Evolutionary conservation across 371 early-diverging fungal species (phyloP), one percentile per base, ranked within the genome.

Genomic region (Syncephalastrum sp.): DNA sequence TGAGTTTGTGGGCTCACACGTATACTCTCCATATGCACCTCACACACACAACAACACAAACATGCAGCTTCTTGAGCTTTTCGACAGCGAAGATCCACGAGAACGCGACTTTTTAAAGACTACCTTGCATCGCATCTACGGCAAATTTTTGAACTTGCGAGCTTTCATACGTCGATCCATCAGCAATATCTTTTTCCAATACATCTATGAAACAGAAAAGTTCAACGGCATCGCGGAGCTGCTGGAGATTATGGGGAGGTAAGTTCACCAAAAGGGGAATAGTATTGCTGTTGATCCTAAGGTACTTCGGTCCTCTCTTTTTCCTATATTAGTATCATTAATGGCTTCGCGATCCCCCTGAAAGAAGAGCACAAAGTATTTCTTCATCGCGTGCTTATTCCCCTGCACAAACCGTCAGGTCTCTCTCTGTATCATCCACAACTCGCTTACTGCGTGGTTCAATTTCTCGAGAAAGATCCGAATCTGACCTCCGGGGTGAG

Each of bases 101-200:
- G 98, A 98, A 81, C 86, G 98, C 47, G 98, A 98, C 68, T 94
- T 94, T 64, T 76, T 97, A 46, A 98, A 98, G 64, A 98, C 98
- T 5, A 97, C 95, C 6, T 75, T 98, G 52, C 98, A 98, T 71
- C 78, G 98, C 27, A 89, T 98, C 17, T 98, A 98, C 66, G 98
- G 98, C 47, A 98, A 97, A 74, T 95, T 98, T 73, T 81, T 98
- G 49, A 91, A 92, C 63, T 76, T 96, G 53, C 83, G 98, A 33
- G 95, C 96, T 16, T 96, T 95, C 67, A 97, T 98, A 57, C 84
- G 98, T 29, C 75, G 91, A 59, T 92, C 95, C 8, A 97, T 98
- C 83, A 96, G 94, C 83, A 86, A 98, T 72, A 92, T 96, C 17
- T 98, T 98, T 64, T 93, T 96, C 74, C 91, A 93, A 63, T 98